Conservation (phyloP, 495 filamentous ascomycete genomes). For the Penicillium flavigenum region DNA sequence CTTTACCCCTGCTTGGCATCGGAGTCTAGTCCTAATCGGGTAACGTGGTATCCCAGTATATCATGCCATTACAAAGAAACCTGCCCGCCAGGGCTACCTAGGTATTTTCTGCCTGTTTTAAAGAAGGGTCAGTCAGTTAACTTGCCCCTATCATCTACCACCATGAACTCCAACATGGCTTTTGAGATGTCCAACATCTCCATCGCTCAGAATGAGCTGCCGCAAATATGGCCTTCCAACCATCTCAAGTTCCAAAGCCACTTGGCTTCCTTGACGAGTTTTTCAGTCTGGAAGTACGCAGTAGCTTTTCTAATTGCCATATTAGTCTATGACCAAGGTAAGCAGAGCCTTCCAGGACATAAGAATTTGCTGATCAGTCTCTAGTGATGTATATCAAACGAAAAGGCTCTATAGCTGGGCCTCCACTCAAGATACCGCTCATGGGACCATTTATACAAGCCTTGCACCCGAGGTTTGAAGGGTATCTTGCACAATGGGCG, state of each 20-base stretch:
- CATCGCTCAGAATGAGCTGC: slow-evolving; percentile 8
- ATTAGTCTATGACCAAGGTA: slow-evolving; percentile 39
- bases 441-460: slow-evolving; percentile 90
- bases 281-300: slow-evolving; percentile 33
- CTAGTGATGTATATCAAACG: slow-evolving; percentile 75
- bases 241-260: not conserved
- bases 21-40: slow-evolving; percentile 32
- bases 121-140: not conserved
- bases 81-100: not conserved
- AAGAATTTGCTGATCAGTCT: slow-evolving; percentile 12
- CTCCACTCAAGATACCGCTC: slow-evolving; percentile 77
- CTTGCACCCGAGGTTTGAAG: slow-evolving; percentile 78
- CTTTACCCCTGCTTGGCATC: slow-evolving; percentile 9
- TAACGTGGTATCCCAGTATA: not conserved
- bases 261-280: slow-evolving; percentile 9
- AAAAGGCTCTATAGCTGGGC: slow-evolving; percentile 81
- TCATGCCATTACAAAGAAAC: not conserved
- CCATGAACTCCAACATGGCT: slow-evolving; percentile 10
- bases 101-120: too few species aligned
- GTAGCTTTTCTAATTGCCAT: slow-evolving; percentile 26
- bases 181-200: slow-evolving; percentile 15
- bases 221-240: slow-evolving; percentile 7
- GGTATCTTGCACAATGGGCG: slow-evolving; percentile 81
- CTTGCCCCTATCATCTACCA: not conserved
- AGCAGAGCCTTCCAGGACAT: not conserved